Conservation (phyloP, 2,329 filamentous ascomycete genomes). For the Fusarium mexicanum region DNA sequence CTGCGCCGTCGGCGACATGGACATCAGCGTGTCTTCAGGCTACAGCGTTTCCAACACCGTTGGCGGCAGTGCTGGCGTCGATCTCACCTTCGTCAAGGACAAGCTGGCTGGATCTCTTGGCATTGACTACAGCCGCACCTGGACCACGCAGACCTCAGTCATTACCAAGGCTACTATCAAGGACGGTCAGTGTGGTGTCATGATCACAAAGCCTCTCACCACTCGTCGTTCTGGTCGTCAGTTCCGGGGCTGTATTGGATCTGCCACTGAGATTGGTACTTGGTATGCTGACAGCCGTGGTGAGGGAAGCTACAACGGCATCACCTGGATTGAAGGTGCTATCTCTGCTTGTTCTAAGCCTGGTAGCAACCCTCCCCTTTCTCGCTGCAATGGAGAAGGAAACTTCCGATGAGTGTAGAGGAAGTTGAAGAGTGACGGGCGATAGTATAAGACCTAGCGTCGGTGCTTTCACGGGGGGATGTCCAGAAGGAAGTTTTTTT, state of each 20-base stretch:
- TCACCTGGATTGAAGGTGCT: background rate
- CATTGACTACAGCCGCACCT: background rate
- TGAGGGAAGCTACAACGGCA: background rate
- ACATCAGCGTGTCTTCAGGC: background rate
- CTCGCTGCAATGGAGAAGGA: background rate
- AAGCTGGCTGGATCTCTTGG: background rate
- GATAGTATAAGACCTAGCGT: rapidly evolving
- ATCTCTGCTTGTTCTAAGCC: background rate
- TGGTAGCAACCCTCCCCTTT: background rate
- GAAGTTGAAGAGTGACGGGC: rapidly evolving
- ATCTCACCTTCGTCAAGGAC: background rate
- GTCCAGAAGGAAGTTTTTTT: background rate
- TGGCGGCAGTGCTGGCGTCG: background rate
- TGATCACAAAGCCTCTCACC: background rate
- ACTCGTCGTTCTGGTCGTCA: background rate
- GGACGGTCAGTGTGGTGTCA: background rate
- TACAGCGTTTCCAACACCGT: background rate
- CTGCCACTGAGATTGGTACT: background rate
- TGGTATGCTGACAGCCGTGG: background rate
- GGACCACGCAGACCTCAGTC: background rate
- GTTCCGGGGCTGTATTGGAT: background rate
- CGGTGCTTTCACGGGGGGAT: rapidly evolving
- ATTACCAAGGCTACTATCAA: background rate
- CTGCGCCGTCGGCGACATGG: background rate
- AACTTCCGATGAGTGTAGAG: background rate